phyloP scores from a whole-genome alignment of 2,329 filamentous ascomycete genomes.

The Colletotrichum sp. region DNA sequence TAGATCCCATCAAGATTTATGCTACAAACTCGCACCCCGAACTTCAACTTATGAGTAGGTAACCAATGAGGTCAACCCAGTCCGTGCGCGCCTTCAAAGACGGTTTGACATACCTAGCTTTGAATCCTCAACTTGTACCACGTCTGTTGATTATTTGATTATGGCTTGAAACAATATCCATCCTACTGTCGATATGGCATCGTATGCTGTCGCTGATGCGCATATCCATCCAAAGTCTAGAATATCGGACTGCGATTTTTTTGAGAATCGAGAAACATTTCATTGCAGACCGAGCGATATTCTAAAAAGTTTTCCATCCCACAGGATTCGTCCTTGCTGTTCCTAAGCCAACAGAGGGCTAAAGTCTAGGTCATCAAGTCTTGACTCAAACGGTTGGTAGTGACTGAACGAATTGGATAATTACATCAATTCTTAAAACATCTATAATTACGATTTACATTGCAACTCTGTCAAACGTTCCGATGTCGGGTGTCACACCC shows the following conservation, averaged over 20 bases:
- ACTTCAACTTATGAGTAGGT: not conserved
- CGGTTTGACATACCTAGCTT: not conserved
- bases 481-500: not conserved
- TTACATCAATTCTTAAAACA: not conserved
- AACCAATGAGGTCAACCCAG: not conserved
- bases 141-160: not conserved
- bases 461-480: not conserved
- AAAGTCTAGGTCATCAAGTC: not conserved
- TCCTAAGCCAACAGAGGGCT: not conserved
- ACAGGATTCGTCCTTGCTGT: rapidly evolving
- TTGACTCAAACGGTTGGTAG: not conserved
- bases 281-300: not conserved
- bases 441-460: not conserved
- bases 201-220: not conserved
- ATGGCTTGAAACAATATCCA: not conserved
- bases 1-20: not conserved
- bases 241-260: not conserved
- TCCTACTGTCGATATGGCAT: not conserved
- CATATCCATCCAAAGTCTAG: not conserved
- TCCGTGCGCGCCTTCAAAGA: not conserved
- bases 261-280: not conserved
- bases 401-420: not conserved
- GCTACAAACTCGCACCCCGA: not conserved
- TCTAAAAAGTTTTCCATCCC: not conserved
- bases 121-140: rapidly evolving